phyloP scores from a whole-genome alignment of 192 early-diverging fungal genomes.

The Coemansia sp. region DNA sequence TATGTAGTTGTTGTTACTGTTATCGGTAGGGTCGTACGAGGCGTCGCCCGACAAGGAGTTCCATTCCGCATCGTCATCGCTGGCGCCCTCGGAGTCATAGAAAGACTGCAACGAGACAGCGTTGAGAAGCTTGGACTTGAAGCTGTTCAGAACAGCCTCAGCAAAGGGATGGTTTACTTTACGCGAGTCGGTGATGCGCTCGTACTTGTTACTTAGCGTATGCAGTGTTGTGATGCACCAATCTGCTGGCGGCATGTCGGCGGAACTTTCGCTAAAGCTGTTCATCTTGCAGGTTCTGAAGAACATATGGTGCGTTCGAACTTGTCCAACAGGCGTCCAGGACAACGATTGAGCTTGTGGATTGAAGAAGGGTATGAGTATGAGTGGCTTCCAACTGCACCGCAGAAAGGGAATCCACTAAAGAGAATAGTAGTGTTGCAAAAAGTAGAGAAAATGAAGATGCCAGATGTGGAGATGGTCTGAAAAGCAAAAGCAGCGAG shows the following conservation, averaged over 20 bases:
- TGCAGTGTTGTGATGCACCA: conserved; percentile 53
- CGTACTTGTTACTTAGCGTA: conserved; percentile 51
- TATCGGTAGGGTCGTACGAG: not conserved
- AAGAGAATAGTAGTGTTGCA: not conserved
- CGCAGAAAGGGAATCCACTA: conserved; percentile 14
- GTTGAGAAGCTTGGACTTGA: conserved; percentile 56
- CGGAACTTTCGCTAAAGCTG: conserved; percentile 12
- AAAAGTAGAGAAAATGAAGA: not conserved
- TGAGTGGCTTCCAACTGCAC: conserved; percentile 12
- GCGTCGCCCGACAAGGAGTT: conserved; percentile 19
- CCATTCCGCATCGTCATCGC: conserved; percentile 49
- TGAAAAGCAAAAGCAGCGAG: not conserved
- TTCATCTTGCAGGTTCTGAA: conserved; percentile 16
- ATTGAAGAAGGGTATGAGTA: not conserved
- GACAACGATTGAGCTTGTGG: not conserved
- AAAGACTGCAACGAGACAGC: conserved; percentile 30
- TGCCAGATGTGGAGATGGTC: not conserved
- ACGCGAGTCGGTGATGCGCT: conserved; percentile 51
- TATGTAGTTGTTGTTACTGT: conserved; percentile 27
- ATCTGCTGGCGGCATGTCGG: conserved; percentile 48
- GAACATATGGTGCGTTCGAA: conserved; percentile 12
- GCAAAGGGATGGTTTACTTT: conserved; percentile 55
- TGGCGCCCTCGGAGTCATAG: conserved; percentile 42
- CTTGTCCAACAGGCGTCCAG: not conserved
- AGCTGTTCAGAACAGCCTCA: conserved; percentile 56